Conservation (phyloP, 371 early-diverging fungal species). For the Funneliformis caledonium region DNA sequence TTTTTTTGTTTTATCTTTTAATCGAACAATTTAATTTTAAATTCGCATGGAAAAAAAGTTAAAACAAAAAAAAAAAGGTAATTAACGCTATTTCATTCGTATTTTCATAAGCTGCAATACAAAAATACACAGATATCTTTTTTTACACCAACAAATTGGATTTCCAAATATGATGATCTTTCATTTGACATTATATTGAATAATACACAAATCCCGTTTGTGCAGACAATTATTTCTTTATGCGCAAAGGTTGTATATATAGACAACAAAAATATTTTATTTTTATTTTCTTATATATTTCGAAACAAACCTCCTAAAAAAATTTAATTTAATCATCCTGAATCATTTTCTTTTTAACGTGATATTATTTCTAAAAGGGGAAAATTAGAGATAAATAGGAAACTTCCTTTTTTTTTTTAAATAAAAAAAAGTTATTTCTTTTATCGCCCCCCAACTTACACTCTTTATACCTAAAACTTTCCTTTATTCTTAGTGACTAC, state of each 20-base stretch:
- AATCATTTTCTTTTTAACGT: neutral
- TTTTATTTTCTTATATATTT: conserved; percentile 1
- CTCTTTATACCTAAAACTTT: neutral
- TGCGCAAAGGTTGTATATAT: neutral
- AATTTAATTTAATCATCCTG: neutral
- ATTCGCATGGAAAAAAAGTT: too few species aligned
- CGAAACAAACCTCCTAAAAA: neutral
- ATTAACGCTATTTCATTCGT: too few species aligned
- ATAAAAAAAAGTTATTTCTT: neutral
- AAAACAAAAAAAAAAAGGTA: too few species aligned
- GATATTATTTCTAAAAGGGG: neutral
- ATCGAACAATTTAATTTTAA: too few species aligned
- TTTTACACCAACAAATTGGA: neutral
- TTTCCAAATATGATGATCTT: neutral
- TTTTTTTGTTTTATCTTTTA: too few species aligned
- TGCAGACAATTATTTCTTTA: neutral
- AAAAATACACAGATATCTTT: too few species aligned
- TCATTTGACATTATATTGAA: neutral
- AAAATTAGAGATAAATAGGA: neutral
- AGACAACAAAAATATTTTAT: neutral
- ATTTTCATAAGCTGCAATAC: too few species aligned
- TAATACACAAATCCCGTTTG: neutral
- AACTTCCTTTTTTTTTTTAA: neutral
- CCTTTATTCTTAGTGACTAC: neutral
- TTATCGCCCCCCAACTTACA: neutral